phyloP scores from a whole-genome alignment of 768 basidiomycete species.

The Auriculariales sp. region DNA sequence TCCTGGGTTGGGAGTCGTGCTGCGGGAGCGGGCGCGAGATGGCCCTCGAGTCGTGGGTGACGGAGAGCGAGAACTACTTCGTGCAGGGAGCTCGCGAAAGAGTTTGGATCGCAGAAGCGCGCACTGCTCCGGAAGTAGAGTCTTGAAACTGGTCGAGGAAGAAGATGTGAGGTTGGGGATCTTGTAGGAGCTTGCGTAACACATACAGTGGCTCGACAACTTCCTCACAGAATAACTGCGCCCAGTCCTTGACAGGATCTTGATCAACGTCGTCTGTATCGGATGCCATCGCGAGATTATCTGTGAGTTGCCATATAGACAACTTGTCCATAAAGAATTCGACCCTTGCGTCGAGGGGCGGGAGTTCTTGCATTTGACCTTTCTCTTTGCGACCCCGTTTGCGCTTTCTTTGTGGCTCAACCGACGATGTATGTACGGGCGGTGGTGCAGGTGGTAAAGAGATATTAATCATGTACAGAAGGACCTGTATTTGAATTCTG shows the following conservation, averaged over 20 bases:
- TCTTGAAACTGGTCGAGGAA: too few species aligned
- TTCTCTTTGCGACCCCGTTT: constrained; percentile 12
- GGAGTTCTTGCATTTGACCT: constrained; percentile 11
- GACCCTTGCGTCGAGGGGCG: constrained; percentile 31
- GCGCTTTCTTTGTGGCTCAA: constrained; percentile 9
- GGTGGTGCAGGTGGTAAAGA: constrained; percentile 29
- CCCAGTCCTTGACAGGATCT: constrained; percentile 40
- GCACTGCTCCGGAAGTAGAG: too few species aligned
- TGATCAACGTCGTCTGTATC: background rate
- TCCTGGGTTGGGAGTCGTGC: too few species aligned
- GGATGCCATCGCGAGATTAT: constrained; percentile 17
- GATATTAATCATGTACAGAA: constrained; percentile 51
- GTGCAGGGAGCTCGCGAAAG: too few species aligned
- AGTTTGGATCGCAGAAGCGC: too few species aligned
- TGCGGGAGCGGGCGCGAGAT: too few species aligned
- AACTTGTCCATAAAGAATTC: constrained; percentile 70
- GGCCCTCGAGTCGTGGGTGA: too few species aligned
- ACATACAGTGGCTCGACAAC: constrained; percentile 41
- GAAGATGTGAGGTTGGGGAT: too few species aligned
- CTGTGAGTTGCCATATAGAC: constrained; percentile 58
- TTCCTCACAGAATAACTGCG: constrained; percentile 54
- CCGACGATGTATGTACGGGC: constrained; percentile 1
- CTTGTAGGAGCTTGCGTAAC: too few species aligned
- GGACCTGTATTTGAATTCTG: constrained; percentile 64
- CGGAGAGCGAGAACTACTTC: too few species aligned